Evolutionary conservation across 306 rosid species (phyloP).

Genomic region (Sphenostylis stenocarpa): DNA sequence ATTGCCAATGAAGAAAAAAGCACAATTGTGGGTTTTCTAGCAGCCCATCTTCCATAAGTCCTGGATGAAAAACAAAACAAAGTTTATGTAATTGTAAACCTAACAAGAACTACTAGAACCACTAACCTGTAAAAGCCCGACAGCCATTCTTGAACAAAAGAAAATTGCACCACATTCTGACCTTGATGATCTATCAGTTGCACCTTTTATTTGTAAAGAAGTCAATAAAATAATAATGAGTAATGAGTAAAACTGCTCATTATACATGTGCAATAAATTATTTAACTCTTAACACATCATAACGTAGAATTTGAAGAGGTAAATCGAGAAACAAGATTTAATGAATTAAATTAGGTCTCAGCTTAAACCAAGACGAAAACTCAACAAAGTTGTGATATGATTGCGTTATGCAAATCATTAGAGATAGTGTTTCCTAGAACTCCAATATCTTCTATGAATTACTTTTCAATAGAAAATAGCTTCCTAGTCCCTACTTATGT

Average conservation of each 20-base stretch:
- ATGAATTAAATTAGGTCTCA: constrained; percentile 12
- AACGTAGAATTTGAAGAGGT: constrained; percentile 6
- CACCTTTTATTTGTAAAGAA: constrained; percentile 44
- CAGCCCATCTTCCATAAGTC: constrained; percentile 84
- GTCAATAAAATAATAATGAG: constrained; percentile 17
- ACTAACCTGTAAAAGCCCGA: constrained; percentile 80
- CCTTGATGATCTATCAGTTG: constrained; percentile 36
- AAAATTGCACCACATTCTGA: constrained; percentile 51
- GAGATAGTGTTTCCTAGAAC: neutral
- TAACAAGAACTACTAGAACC: constrained; percentile 28
- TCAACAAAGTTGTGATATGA: neutral
- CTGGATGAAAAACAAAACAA: constrained; percentile 50
- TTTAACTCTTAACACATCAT: neutral
- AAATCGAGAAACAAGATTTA: constrained; percentile 8
- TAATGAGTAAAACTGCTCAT: constrained; percentile 9
- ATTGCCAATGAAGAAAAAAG: constrained; percentile 75
- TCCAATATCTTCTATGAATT: neutral
- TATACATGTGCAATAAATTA: neutral
- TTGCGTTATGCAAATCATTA: neutral
- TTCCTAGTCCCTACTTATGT: neutral
- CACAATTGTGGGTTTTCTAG: constrained; percentile 72
- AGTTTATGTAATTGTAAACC: constrained; percentile 8
- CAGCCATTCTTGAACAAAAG: constrained; percentile 71
- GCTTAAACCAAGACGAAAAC: constrained; percentile 19
- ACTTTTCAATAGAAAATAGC: neutral